Evolutionary conservation across 192 early-diverging fungal genomes (phyloP), one percentile per base, ranked within the genome.

Genomic region (Linnemannia elongata): DNA sequence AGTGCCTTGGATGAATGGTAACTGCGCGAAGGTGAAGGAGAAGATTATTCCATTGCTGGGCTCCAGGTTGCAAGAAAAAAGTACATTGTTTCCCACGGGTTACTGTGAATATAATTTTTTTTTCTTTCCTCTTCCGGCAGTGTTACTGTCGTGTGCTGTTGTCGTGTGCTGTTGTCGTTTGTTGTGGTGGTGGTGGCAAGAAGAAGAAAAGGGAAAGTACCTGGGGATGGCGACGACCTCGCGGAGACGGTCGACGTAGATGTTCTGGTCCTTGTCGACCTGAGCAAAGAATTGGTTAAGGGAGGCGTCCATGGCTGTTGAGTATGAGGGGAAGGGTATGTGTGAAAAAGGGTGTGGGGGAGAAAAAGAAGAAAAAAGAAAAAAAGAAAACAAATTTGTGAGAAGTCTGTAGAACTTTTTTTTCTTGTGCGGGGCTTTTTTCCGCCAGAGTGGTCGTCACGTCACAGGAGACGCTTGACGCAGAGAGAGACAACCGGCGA

Each of bases 211-310:
- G 9, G 10, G 33, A 20, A 73, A 30, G 69, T 92, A 95, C 95
- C 94, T 94, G 72, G 96, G 95, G 77, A 98, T 98, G 52, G 94
- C 96, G 39, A 99, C 97, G 30, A 93, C 96, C 90, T 98, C 96
- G 72, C 94, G 94, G 60, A 99, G 94, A 60, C 94, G 91, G 75
- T 97, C 92, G 88, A 98, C 93, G 83, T 95, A 98, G 85, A 92
- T 87, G 76, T 96, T 85, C 84, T 97, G 93, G 90, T 96, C 93
- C 86, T 94, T 85, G 75, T 96, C 94, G 72, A 97, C 94, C 76
- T 95, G 93, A 27, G 90, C 92, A 88, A 93, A 94, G 90, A 95
- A 93, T 80, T 93, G 54, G 76, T 70, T 81, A 68, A 87, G 85
- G 15, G 74, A 54, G 30, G 80, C 79, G 74, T 80, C 80, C 85